Conservation (phyloP, 2,329 filamentous ascomycete genomes). For the Sporothrix pseudoabietina region DNA sequence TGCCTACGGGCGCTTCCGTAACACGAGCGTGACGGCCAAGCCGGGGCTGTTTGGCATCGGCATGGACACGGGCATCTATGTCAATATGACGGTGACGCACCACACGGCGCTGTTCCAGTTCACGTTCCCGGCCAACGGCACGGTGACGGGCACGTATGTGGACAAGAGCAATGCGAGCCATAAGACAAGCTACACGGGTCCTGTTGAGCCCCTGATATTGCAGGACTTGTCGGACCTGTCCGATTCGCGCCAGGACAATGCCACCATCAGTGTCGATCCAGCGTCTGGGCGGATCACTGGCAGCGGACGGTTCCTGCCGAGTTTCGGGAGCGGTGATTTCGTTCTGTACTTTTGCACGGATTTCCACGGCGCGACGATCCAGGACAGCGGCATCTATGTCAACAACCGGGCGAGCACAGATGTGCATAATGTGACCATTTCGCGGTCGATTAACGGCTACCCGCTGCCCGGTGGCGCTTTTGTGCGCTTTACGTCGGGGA, state of each 20-base stretch:
- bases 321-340: conserved; percentile 66
- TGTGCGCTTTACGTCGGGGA: conserved; percentile 57
- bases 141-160: conserved; percentile 32
- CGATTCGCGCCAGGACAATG: conserved; percentile 61
- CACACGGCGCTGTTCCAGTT: conserved; percentile 68
- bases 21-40: conserved; percentile 56
- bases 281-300: conserved; percentile 63
- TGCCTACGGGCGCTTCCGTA: conserved; percentile 49
- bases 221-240: conserved; percentile 67
- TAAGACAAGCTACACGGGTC: conserved; percentile 16
- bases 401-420: conserved; percentile 57
- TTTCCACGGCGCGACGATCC: conserved; percentile 60
- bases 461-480: conserved; percentile 65
- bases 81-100: conserved; percentile 69
- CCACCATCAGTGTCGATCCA: conserved; percentile 56
- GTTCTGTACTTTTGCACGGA: conserved; percentile 67
- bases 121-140: conserved; percentile 55
- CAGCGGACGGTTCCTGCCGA: conserved; percentile 63
- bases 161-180: conserved; percentile 1
- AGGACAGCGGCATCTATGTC: conserved; percentile 63
- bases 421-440: conserved; percentile 52
- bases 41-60: conserved; percentile 68
- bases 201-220: conserved; percentile 60
- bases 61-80: conserved; percentile 58
- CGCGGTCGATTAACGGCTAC: conserved; percentile 55